These are phyloP conservation scores for Globisporangium apiculatum DNA, from an alignment of 352 stramenopile genomes.

Conservation along the genomic window DNA sequence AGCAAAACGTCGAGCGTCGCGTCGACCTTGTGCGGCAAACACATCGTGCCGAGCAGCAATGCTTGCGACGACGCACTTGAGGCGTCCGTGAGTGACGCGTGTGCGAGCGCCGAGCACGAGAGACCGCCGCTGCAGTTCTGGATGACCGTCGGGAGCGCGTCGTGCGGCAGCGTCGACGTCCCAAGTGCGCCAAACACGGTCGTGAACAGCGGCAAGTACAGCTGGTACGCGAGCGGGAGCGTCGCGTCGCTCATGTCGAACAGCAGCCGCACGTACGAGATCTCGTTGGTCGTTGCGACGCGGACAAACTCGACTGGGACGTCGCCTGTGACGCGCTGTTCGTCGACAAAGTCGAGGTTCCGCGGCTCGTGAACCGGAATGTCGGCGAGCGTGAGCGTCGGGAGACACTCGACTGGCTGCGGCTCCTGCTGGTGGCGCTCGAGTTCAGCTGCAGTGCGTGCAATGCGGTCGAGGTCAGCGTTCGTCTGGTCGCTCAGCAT, in stretches of 20 bases:
- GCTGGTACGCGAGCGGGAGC: conserved; percentile 53
- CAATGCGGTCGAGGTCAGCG: conserved; percentile 51
- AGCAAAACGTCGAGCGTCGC: conserved; percentile 48
- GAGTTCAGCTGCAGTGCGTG: conserved; percentile 31
- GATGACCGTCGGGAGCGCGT: conserved; percentile 62
- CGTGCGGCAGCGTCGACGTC: conserved; percentile 54
- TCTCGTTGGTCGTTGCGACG: conserved; percentile 75
- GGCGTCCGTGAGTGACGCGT: conserved; percentile 50
- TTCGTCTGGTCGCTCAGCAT: conserved; percentile 38
- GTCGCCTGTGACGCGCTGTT: background rate
- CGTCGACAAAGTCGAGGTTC: conserved; percentile 45
- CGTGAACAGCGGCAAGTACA: conserved; percentile 65
- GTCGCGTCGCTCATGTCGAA: conserved; percentile 38
- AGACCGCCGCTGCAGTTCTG: conserved; percentile 76
- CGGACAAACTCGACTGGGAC: conserved; percentile 43
- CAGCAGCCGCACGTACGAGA: conserved; percentile 72
- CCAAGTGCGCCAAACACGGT: conserved; percentile 67
- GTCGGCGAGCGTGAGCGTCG: conserved; percentile 62
- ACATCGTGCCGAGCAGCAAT: conserved; percentile 59
- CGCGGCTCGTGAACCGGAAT: conserved; percentile 43
- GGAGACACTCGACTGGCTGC: conserved; percentile 66
- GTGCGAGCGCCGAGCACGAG: conserved; percentile 43
- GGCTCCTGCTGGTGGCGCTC: conserved; percentile 55
- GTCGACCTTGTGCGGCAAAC: conserved; percentile 67
- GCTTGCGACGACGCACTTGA: conserved; percentile 38